phyloP scores from a whole-genome alignment of 129 eudicot genomes.

The Artemisia annua region DNA sequence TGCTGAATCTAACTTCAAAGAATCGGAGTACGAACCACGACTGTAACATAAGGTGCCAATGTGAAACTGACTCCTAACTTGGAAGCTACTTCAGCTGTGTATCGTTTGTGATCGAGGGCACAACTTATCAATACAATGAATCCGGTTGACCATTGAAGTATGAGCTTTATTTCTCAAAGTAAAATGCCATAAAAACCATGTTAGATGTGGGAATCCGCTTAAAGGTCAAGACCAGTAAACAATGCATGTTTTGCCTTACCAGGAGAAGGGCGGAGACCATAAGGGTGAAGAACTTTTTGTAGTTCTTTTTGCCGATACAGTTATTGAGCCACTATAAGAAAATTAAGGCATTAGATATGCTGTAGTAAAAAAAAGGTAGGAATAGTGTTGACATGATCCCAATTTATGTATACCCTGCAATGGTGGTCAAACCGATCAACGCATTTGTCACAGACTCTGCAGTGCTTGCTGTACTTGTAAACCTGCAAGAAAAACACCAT shows the following conservation, averaged over 20 bases:
- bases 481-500: conserved; percentile 52
- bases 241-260: conserved; percentile 54
- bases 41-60: conserved; percentile 73
- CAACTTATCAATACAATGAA: conserved; percentile 74
- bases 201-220: conserved; percentile 38
- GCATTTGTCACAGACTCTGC: conserved; percentile 98
- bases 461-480: conserved; percentile 97
- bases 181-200: conserved; percentile 38
- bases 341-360: conserved; percentile 14
- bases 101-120: conserved; percentile 62
- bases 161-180: conserved; percentile 82
- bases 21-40: conserved; percentile 62
- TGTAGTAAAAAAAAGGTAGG: background rate
- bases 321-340: conserved; percentile 86
- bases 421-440: conserved; percentile 94
- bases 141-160: conserved; percentile 98
- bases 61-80: conserved; percentile 98
- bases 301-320: conserved; percentile 87
- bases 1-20: background rate
- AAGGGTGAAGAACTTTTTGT: conserved; percentile 74
- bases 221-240: conserved; percentile 20
- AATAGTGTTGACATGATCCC: background rate
- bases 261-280: conserved; percentile 90
- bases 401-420: conserved; percentile 67
- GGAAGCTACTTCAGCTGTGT: conserved; percentile 50